Evolutionary conservation across 2,329 filamentous ascomycete genomes (phyloP), one percentile per base, ranked within the genome.

Genomic region (Hortaea werneckii): DNA sequence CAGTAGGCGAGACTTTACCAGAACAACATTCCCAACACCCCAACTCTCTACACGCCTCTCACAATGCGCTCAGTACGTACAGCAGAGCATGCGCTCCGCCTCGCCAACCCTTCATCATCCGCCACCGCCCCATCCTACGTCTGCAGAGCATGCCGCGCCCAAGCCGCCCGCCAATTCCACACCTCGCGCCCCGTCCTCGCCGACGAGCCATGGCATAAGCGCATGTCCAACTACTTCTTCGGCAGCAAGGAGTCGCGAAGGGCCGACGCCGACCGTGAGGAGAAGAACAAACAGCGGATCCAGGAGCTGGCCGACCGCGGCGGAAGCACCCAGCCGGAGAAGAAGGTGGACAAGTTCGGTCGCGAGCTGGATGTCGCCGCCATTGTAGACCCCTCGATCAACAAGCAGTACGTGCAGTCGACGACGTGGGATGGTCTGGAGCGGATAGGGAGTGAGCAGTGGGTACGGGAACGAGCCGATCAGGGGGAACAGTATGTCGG

Each of bases 401-500:
- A 55, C 34, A 54, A 55, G 41, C 50, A 61, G 8, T 78, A 78
- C 60, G 57, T 65, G 42, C 66, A 67, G 12, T 70, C 75, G 27
- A 59, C 59, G 32, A 71, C 65, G 4, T 77, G 75, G 73, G 65
- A 76, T 44, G 73, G 72, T 0, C 60, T 83, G 48, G 68, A 75
- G 52, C 65, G 63, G 42, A 67, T 83, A 30, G 80, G 80, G 34
- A 65, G 66, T 5, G 69, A 71, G 48, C 57, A 70, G 44, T 71
- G 67, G 67, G 55, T 63, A 30, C 58, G 58, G 50, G 51, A 63
- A 45, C 56, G 57, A 30, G 56, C 62, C 27, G 59, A 63, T 51
- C 40, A 62, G 53, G 51, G 66, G 56, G 60, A 67, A 62, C 52
- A 55, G 54, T 58, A 62, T 54, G 32, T 45, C 37, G 47, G 63